Conservation (phyloP, 2,329 filamentous ascomycete genomes). For the Didymella lethalis region DNA sequence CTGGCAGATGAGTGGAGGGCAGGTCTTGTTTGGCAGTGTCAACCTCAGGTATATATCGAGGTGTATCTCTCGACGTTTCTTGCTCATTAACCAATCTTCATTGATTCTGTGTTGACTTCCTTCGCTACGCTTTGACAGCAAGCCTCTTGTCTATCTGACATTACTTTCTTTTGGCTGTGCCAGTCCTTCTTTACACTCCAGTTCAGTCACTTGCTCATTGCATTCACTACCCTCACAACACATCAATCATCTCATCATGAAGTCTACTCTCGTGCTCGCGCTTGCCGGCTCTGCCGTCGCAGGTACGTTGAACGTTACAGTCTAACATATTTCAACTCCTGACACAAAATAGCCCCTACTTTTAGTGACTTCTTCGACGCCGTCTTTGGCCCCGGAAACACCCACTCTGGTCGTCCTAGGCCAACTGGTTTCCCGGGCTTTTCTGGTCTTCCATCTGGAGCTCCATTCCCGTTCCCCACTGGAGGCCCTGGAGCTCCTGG, state of each 20-base stretch:
- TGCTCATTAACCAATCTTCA: conserved; percentile 23
- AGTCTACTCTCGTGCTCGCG: conserved; percentile 32
- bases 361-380: conserved; percentile 24
- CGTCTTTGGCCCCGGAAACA: conserved; percentile 22
- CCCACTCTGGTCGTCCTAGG: conserved; percentile 14
- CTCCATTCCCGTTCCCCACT: neutral
- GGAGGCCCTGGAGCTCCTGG: neutral
- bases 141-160: conserved; percentile 20
- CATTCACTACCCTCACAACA: neutral
- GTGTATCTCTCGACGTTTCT: neutral
- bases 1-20: conserved; percentile 22
- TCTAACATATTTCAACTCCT: neutral
- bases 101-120: conserved; percentile 20
- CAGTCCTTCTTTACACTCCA: conserved; percentile 19
- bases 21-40: conserved; percentile 19
- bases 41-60: conserved; percentile 23
- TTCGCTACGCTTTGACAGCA: conserved; percentile 23
- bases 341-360: conserved; percentile 19
- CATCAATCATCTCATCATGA: conserved; percentile 29
- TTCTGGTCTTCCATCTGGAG: conserved; percentile 9
- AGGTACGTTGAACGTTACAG: conserved; percentile 15
- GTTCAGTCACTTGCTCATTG: conserved; percentile 5
- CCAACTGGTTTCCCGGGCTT: conserved; percentile 10
- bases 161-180: conserved; percentile 29
- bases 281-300: conserved; percentile 35